Conservation (phyloP, 2,329 filamentous ascomycete genomes). For the Xylaria sp. region DNA sequence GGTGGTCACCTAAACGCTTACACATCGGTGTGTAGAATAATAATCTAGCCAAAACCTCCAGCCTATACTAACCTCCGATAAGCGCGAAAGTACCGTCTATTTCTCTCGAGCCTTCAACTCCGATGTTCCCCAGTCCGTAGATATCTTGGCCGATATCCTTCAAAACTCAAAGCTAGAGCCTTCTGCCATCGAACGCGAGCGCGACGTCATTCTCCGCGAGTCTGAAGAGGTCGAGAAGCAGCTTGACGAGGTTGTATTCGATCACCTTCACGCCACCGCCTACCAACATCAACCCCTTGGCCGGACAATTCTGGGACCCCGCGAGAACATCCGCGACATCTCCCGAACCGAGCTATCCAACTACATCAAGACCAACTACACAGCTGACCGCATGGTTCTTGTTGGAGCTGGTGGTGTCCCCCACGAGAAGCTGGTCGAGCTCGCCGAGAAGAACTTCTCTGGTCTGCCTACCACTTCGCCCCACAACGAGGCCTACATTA, state of each 20-base stretch:
- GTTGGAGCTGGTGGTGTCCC: constrained; percentile 94
- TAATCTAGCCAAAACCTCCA: constrained; percentile 2
- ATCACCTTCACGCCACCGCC: constrained; percentile 97
- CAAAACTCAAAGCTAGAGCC: constrained; percentile 99
- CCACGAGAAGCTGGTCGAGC: constrained; percentile 91
- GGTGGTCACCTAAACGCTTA: constrained; percentile 99
- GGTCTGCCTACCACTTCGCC: constrained; percentile 79
- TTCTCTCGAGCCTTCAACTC: constrained; percentile 99
- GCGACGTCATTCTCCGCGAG: constrained; percentile 97
- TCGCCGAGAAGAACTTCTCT: constrained; percentile 96
- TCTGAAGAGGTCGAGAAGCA: constrained; percentile 99
- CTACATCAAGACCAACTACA: constrained; percentile 99
- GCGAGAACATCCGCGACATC: constrained; percentile 98
- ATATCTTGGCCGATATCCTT: constrained; percentile 98
- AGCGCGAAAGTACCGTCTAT: constrained; percentile 99
- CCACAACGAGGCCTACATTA: constrained; percentile 76
- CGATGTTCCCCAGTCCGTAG: constrained; percentile 94
- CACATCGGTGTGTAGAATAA: constrained; percentile 80
- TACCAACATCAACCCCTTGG: constrained; percentile 96
- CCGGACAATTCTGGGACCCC: constrained; percentile 96
- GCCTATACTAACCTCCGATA: constrained; percentile 37
- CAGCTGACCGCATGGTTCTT: constrained; percentile 98
- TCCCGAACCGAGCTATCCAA: constrained; percentile 87
- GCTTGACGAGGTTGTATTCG: constrained; percentile 98
- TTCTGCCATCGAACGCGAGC: constrained; percentile 93